A percentile compares a stretch with the other conserved stretches of the same genome.
These are phyloP conservation scores for Camelina laxa DNA, from an alignment of 345 rosid genomes.

Conservation along the genomic window DNA sequence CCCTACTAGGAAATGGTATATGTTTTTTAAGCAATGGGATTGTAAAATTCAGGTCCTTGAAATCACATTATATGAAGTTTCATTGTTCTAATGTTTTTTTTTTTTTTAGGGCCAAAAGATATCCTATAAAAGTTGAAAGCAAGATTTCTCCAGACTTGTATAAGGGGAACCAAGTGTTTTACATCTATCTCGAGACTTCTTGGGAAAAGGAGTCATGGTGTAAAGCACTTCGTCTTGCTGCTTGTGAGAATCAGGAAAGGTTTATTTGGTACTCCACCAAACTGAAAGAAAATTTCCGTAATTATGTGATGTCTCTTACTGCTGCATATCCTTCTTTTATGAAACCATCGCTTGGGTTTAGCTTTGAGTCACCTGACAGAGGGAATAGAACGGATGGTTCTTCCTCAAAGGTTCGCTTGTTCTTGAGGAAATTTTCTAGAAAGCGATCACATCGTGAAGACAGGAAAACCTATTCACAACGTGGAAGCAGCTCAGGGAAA, in stretches of 20 bases:
- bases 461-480: constrained; percentile 51
- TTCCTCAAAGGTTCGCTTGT: constrained; percentile 70
- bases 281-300: constrained; percentile 62
- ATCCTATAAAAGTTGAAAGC: constrained; percentile 82
- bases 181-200: constrained; percentile 85
- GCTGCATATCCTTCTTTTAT: constrained; percentile 72
- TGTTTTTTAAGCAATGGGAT: neutral
- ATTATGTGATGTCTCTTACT: constrained; percentile 64
- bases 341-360: constrained; percentile 59
- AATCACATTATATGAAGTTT: neutral
- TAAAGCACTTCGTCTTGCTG: constrained; percentile 86
- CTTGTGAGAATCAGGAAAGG: constrained; percentile 65
- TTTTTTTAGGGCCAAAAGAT: constrained; percentile 78
- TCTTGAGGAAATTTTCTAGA: constrained; percentile 67
- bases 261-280: constrained; percentile 62
- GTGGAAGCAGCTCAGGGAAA: constrained; percentile 43
- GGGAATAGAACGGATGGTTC: constrained; percentile 60
- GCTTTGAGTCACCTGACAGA: constrained; percentile 61
- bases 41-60: neutral
- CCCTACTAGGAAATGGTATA: constrained; percentile 79
- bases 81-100: neutral
- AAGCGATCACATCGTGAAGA: constrained; percentile 59
- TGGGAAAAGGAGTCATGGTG: constrained; percentile 99
- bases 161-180: constrained; percentile 65
- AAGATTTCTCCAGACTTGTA: constrained; percentile 62